These are phyloP conservation scores for Botrytis fabae DNA, from an alignment of 2,329 filamentous ascomycete species.

Conservation along the genomic window DNA sequence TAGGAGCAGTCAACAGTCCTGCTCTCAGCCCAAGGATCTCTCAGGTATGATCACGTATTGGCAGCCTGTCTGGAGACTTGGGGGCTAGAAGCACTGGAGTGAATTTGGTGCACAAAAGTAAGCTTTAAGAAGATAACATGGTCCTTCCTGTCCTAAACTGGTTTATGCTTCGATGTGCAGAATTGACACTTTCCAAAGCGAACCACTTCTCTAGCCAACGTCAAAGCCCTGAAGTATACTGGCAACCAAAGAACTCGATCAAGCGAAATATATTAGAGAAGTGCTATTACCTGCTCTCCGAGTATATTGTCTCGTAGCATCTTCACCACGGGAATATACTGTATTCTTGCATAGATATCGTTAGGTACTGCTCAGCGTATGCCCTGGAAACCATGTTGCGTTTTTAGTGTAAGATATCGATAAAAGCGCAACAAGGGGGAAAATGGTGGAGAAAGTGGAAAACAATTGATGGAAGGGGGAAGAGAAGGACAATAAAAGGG, in stretches of 20 bases:
- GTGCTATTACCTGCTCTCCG: not conserved
- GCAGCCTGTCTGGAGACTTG: not conserved
- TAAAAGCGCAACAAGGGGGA: not conserved
- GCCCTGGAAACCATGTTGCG: not conserved
- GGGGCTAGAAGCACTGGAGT: not conserved
- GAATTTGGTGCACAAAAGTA: not conserved
- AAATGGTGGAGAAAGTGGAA: not conserved
- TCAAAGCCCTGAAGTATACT: not conserved
- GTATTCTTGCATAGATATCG: not conserved
- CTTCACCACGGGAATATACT: not conserved
- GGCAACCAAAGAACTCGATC: not conserved
- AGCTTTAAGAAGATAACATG: not conserved
- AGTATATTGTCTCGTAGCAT: not conserved
- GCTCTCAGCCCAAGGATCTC: too few relatives aligned
- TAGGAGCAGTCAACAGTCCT: not conserved
- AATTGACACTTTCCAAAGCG: not conserved
- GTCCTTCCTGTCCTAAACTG: too few relatives aligned
- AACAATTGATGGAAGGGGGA: not conserved
- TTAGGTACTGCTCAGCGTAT: not conserved
- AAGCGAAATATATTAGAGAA: not conserved
- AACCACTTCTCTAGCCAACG: not conserved
- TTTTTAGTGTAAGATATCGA: not conserved
- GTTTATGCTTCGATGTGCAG: not conserved
- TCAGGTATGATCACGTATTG: not conserved
- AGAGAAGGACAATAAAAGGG: not conserved